Evolutionary conservation across 768 basidiomycete genomes (phyloP).

Genomic region (Chalciporus pseudorubinellus): DNA sequence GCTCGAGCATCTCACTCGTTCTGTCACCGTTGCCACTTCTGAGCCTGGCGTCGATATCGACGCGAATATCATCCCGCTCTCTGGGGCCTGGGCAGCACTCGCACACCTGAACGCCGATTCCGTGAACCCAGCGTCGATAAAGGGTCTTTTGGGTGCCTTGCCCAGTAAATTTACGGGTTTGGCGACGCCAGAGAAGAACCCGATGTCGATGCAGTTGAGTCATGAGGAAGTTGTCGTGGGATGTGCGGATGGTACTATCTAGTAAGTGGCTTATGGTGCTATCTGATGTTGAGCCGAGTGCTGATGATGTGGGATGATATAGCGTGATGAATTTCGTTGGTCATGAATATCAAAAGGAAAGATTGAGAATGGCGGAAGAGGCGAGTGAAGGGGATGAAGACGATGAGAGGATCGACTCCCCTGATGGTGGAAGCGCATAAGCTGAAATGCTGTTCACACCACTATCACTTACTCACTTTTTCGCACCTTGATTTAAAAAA

Average conservation of each 20-base stretch:
- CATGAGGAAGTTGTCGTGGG: constrained; percentile 91
- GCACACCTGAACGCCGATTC: constrained; percentile 39
- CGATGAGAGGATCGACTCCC: constrained; percentile 10
- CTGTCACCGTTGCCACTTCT: constrained; percentile 13
- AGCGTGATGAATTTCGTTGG: constrained; percentile 66
- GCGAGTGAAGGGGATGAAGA: not conserved
- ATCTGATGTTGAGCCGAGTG: not conserved
- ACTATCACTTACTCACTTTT: no score
- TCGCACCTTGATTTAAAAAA: no score
- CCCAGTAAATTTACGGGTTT: constrained; percentile 74
- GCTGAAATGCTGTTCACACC: no score
- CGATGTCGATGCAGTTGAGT: constrained; percentile 90
- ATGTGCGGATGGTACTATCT: constrained; percentile 88
- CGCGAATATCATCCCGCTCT: constrained; percentile 60
- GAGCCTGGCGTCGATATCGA: constrained; percentile 57
- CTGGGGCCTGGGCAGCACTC: constrained; percentile 75
- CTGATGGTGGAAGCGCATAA: constrained; percentile 16
- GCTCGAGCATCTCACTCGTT: constrained; percentile 11
- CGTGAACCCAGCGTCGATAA: constrained; percentile 36
- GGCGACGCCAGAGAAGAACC: constrained; percentile 88
- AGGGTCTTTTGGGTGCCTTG: constrained; percentile 59
- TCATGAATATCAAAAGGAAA: constrained; percentile 47
- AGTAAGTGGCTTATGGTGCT: constrained; percentile 50
- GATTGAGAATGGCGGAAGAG: constrained; percentile 4
- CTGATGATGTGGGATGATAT: constrained; percentile 12